Percentiles rank a stretch among this genome's conserved stretches.
These are phyloP conservation scores for Balakata baccata DNA, from an alignment of 345 rosid genomes.

Conservation along the genomic window DNA sequence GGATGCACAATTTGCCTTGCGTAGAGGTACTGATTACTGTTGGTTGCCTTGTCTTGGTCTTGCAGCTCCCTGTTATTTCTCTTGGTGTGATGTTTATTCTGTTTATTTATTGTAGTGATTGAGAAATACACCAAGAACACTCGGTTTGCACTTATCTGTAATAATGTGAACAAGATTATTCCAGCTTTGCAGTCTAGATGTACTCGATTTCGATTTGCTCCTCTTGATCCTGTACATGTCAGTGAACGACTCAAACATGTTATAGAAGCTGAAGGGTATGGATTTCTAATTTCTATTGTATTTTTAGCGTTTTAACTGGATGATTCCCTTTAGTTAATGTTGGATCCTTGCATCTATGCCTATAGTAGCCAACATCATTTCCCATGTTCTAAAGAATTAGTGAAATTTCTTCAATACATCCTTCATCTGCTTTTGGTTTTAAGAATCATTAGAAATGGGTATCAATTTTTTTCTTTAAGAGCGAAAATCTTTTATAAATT, in stretches of 20 bases:
- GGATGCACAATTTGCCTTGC: conserved; percentile 97
- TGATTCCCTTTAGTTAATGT: background rate
- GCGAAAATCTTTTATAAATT: background rate
- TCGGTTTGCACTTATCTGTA: conserved; percentile 90
- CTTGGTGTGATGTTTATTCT: conserved; percentile 15
- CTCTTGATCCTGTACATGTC: conserved; percentile 74
- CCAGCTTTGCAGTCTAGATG: conserved; percentile 97
- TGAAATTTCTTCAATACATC: background rate
- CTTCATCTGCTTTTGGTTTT: background rate
- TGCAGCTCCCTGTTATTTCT: background rate
- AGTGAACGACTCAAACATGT: conserved; percentile 82
- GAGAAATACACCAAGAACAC: conserved; percentile 96
- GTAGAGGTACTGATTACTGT: conserved; percentile 53
- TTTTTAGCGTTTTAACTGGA: background rate
- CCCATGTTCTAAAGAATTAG: background rate
- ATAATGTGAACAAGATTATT: conserved; percentile 94
- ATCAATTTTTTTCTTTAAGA: background rate
- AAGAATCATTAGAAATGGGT: background rate
- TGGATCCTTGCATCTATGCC: background rate
- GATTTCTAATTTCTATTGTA: background rate
- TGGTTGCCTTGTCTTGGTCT: no score
- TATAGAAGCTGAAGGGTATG: conserved; percentile 67
- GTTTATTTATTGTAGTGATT: conserved; percentile 49
- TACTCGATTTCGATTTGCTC: conserved; percentile 93
- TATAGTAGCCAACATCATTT: background rate